Percentiles rank a stretch among this genome's conserved stretches.
phyloP scores from a whole-genome alignment of 441 rosid genomes.

The Populus trichocarpa region DNA sequence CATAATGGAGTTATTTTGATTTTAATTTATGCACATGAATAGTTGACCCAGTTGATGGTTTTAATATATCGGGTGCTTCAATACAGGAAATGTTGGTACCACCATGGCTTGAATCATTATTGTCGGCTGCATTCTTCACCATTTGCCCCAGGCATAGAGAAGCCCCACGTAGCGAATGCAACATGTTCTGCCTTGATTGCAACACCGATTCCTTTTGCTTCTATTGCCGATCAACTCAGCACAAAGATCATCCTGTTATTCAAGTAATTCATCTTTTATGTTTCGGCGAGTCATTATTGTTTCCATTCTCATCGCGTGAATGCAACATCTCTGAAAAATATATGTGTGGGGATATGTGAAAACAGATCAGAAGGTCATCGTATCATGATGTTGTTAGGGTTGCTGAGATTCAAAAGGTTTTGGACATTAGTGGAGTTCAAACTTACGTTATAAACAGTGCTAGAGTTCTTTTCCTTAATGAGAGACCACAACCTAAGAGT shows the following conservation, averaged over 20 bases:
- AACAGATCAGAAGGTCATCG: conserved; percentile 80
- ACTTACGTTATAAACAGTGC: conserved; percentile 89
- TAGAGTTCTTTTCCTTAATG: conserved; percentile 67
- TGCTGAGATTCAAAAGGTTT: conserved; percentile 54
- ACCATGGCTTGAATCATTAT: conserved; percentile 67
- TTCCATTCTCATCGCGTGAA: background rate
- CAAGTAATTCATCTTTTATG: conserved; percentile 39
- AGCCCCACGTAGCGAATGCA: conserved; percentile 64
- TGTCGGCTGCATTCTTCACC: conserved; percentile 61
- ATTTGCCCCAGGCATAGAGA: conserved; percentile 52
- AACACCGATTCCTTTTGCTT: conserved; percentile 63
- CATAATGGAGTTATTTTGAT: background rate
- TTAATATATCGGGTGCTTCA: conserved; percentile 1
- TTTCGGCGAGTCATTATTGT: background rate
- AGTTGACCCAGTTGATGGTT: background rate
- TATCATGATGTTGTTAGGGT: conserved; percentile 88
- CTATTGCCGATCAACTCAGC: conserved; percentile 68
- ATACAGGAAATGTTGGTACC: conserved; percentile 53
- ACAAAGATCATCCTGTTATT: conserved; percentile 66
- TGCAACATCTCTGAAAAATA: background rate
- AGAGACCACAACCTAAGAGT: conserved; percentile 74
- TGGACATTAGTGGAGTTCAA: conserved; percentile 76
- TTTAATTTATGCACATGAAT: background rate
- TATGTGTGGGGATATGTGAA: background rate
- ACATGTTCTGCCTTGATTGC: conserved; percentile 84